Base-by-base conservation (phyloP, 371 early-diverging fungal genomes). In the Saksenaea oblongispora region DNA sequence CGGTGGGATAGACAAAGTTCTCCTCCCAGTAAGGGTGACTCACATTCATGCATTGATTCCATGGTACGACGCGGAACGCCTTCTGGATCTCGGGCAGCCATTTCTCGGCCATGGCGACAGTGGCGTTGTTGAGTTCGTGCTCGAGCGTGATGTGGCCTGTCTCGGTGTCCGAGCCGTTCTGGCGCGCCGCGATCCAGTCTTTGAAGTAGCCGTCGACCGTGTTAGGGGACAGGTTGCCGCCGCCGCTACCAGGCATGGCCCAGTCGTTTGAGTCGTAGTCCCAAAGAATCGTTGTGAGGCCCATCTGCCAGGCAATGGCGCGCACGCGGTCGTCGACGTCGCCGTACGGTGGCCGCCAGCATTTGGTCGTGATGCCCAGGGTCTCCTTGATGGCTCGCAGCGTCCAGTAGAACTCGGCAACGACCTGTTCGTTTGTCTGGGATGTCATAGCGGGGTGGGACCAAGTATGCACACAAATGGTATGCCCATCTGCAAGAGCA, bases 371-470 rank as follows among this genome's bases (percentile, higher is more conserved):
- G 24, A 80, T 64, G 39, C 86, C 85, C 24, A 77, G 76, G 7
- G 79, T 76, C 57, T 84, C 78, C 72, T 86, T 79, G 64, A 88
- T 76, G 37, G 80, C 78, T 47, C 74, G 71, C 3, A 77, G 72
- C 9, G 81, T 76, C 78, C 81, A 80, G 62, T 84, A 76, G 27
- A 87, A 63, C 62, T 89, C 84, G 39, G 87, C 83, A 56, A 86
- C 80, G 31, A 87, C 73, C 54, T 82, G 66, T 5, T 76, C 81
- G 54, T 82, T 84, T 34, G 82, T 67, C 56, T 76, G 74, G 27
- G 80, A 67, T 27, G 87, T 84, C 79, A 87, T 77, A 18, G 64
- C 66, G 51, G 82, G 83, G 60, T 89, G 90, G 28, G 84, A 79
- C 86, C 86, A 86, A 13, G 86, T 84, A 57, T 86, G 87, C 35